Evolutionary conservation across 2,329 filamentous ascomycete genomes (phyloP).

Genomic region (Colletotrichum agaves): DNA sequence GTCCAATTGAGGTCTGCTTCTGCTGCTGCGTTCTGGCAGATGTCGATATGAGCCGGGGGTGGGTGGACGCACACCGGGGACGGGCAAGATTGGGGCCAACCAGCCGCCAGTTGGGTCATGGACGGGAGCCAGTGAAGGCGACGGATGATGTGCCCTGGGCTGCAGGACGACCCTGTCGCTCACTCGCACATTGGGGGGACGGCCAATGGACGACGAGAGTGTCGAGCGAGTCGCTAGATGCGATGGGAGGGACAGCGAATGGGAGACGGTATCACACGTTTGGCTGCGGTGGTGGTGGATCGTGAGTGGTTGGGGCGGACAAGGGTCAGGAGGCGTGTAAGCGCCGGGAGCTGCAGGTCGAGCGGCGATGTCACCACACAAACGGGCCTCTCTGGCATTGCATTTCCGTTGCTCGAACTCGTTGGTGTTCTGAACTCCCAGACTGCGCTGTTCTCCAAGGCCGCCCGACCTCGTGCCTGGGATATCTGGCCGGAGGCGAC

Average conservation of each 20-base stretch:
- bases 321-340: conserved; percentile 36
- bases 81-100: not conserved
- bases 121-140: not conserved
- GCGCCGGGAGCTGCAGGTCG: conserved; percentile 32
- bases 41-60: not conserved
- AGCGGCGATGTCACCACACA: conserved; percentile 15
- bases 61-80: conserved; percentile 1
- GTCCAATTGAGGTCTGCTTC: conserved; percentile 27
- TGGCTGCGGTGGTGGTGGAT: conserved; percentile 3
- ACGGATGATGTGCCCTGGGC: not conserved
- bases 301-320: conserved; percentile 20
- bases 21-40: not conserved
- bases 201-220: conserved; percentile 27
- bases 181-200: not conserved
- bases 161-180: conserved; percentile 11
- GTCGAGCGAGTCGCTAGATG: conserved; percentile 36
- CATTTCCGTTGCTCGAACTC: not conserved
- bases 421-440: too few relatives aligned
- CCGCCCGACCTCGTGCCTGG: not conserved
- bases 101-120: too few relatives aligned
- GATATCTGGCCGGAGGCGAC: not conserved
- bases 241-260: conserved; percentile 12
- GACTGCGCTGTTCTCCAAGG: not conserved
- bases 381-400: not conserved
- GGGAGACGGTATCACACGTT: conserved; percentile 15